A percentile compares a stretch with the other conserved stretches of the same genome.
Evolutionary conservation across 2,329 filamentous ascomycete genomes (phyloP).

Genomic region (Xylaria sp.): DNA sequence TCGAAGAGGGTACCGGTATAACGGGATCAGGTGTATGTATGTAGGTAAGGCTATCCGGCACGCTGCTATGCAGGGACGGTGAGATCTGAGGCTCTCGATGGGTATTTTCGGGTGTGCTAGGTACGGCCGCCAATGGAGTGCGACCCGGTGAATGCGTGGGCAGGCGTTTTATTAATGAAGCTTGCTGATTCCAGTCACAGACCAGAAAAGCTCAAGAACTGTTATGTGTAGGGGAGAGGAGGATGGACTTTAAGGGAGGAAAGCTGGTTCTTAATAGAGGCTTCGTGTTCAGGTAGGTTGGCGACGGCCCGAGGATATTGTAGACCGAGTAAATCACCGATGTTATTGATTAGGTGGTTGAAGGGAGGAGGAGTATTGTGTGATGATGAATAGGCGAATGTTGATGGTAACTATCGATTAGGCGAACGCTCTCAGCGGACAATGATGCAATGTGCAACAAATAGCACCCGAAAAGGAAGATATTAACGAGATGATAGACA

Average conservation of each 20-base stretch:
- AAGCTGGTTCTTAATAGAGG: neutral
- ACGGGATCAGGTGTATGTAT: conserved; percentile 6
- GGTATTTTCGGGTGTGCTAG: neutral
- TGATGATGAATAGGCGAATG: neutral
- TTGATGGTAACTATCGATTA: conserved; percentile 21
- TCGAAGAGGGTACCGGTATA: neutral
- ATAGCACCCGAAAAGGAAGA: neutral
- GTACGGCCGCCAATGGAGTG: conserved; percentile 1
- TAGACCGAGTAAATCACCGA: conserved; percentile 12
- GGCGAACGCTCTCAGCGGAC: conserved; percentile 6
- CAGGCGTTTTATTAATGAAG: conserved; percentile 6
- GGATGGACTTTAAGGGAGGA: neutral
- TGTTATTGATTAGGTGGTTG: conserved; percentile 5
- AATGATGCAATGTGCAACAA: conserved; percentile 10
- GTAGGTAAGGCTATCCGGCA: neutral
- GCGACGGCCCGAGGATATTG: conserved; percentile 3
- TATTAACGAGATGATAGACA: conserved; percentile 21
- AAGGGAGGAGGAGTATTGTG: conserved; percentile 18
- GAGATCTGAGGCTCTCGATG: neutral
- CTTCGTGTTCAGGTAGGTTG: neutral
- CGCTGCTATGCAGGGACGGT: conserved; percentile 10
- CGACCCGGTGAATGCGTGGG: neutral
- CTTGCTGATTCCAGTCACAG: conserved; percentile 6
- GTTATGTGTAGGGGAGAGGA: conserved; percentile 4
- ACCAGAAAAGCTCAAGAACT: conserved; percentile 13